Evolutionary conservation across 2,329 filamentous ascomycete genomes (phyloP).

Genomic region (Colletotrichum orchidophilum): DNA sequence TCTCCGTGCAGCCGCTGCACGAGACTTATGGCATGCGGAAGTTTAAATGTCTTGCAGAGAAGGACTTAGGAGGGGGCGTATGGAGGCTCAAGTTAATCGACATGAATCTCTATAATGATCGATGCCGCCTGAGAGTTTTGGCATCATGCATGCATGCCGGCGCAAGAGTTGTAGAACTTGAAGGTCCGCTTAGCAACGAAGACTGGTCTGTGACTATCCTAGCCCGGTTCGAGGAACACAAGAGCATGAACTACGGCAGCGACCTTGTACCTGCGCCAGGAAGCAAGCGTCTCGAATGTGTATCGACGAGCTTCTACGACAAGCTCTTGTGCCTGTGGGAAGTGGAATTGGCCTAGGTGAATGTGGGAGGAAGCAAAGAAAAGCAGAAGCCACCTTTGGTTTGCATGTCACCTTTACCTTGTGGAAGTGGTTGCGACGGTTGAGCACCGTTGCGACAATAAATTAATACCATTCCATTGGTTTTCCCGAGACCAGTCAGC

Average conservation of each 20-base stretch:
- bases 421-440: neutral
- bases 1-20: conserved; percentile 57
- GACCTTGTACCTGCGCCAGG: conserved; percentile 64
- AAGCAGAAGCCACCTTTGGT: neutral
- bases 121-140: conserved; percentile 61
- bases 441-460: neutral
- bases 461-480: no score
- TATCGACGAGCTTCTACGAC: conserved; percentile 84
- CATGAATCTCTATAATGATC: conserved; percentile 36
- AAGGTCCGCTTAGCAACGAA: conserved; percentile 44
- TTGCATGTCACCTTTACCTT: no score
- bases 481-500: no score
- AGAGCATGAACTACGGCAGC: conserved; percentile 95
- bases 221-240: conserved; percentile 81
- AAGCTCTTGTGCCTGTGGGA: conserved; percentile 75
- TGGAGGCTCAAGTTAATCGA: conserved; percentile 81
- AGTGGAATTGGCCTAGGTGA: neutral
- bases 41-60: conserved; percentile 66
- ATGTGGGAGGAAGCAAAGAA: neutral
- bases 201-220: conserved; percentile 72
- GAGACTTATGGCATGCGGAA: conserved; percentile 51
- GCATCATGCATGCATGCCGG: conserved; percentile 97
- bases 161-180: conserved; percentile 68
- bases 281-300: conserved; percentile 51
- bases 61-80: conserved; percentile 80